Conservation (phyloP, 805 yeast genomes). For the Yamadazyma olivae region DNA sequence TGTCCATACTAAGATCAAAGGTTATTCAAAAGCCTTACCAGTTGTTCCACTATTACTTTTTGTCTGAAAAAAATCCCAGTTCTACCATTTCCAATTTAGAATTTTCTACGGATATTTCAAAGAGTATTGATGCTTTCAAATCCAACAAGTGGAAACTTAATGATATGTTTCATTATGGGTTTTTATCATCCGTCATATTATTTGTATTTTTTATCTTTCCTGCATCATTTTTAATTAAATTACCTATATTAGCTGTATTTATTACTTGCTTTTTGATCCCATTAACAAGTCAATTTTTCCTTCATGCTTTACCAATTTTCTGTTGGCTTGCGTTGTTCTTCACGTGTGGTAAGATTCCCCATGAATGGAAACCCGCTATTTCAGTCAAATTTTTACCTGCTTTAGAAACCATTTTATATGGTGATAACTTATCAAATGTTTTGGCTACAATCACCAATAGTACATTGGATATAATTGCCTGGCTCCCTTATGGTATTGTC, state of each 20-base stretch:
- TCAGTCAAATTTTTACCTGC: constrained; percentile 87
- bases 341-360: constrained; percentile 71
- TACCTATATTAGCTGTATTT: constrained; percentile 40
- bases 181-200: constrained; percentile 49
- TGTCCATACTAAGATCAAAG: constrained; percentile 15
- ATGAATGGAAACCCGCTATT: constrained; percentile 79
- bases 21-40: constrained; percentile 37
- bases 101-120: constrained; percentile 45
- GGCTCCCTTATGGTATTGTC: constrained; percentile 91
- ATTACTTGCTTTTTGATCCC: constrained; percentile 60
- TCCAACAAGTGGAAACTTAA: constrained; percentile 38
- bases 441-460: constrained; percentile 70
- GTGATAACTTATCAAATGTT: constrained; percentile 83
- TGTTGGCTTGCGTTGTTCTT: constrained; percentile 85
- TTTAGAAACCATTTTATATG: constrained; percentile 86
- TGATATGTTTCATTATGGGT: constrained; percentile 53
- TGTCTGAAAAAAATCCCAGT: constrained; percentile 51
- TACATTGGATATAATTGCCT: constrained; percentile 77
- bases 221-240: constrained; percentile 42
- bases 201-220: constrained; percentile 62
- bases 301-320: constrained; percentile 77
- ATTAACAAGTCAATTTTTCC: constrained; percentile 76
- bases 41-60: constrained; percentile 49
- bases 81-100: constrained; percentile 49
- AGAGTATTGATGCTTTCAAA: constrained; percentile 39